phyloP scores from a whole-genome alignment of 2,329 filamentous ascomycete species.

The Curvularia sp. region DNA sequence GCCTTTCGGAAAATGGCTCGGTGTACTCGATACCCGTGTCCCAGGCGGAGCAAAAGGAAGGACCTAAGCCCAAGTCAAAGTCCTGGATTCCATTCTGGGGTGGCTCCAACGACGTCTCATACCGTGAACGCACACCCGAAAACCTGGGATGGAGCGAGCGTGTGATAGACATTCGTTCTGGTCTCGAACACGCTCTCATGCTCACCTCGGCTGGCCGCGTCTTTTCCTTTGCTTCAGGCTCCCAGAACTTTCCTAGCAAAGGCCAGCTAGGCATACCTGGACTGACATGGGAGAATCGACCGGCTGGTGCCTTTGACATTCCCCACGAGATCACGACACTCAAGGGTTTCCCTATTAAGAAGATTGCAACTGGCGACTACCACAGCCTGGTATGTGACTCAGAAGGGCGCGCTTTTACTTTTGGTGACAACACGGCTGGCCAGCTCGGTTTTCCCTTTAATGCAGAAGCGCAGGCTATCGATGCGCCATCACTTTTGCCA shows the following conservation, averaged over 20 bases:
- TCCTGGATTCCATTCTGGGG: slow-evolving; percentile 81
- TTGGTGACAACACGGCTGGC: slow-evolving; percentile 91
- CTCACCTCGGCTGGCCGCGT: slow-evolving; percentile 85
- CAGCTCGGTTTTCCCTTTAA: slow-evolving; percentile 84
- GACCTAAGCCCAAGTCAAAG: slow-evolving; percentile 68
- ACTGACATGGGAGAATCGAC: slow-evolving; percentile 79
- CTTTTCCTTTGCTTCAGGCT: slow-evolving; percentile 85
- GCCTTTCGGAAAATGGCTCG: slow-evolving; percentile 73
- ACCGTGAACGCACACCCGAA: slow-evolving; percentile 73
- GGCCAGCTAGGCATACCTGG: slow-evolving; percentile 90
- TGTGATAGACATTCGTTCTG: slow-evolving; percentile 75
- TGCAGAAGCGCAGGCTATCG: slow-evolving; percentile 66
- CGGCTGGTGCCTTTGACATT: slow-evolving; percentile 78
- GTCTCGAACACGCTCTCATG: slow-evolving; percentile 84
- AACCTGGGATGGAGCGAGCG: slow-evolving; percentile 73
- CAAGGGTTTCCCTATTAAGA: slow-evolving; percentile 71
- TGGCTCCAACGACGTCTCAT: slow-evolving; percentile 67
- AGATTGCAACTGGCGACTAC: slow-evolving; percentile 84
- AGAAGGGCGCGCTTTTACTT: slow-evolving; percentile 79
- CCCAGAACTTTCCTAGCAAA: slow-evolving; percentile 76
- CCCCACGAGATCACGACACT: slow-evolving; percentile 80
- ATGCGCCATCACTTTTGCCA: slow-evolving; percentile 74
- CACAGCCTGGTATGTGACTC: slow-evolving; percentile 83
- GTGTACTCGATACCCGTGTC: slow-evolving; percentile 88
- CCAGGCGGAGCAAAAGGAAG: slow-evolving; percentile 71